Conservation (phyloP, 148 eudicot species). For the Dysphania ambrosioides region DNA sequence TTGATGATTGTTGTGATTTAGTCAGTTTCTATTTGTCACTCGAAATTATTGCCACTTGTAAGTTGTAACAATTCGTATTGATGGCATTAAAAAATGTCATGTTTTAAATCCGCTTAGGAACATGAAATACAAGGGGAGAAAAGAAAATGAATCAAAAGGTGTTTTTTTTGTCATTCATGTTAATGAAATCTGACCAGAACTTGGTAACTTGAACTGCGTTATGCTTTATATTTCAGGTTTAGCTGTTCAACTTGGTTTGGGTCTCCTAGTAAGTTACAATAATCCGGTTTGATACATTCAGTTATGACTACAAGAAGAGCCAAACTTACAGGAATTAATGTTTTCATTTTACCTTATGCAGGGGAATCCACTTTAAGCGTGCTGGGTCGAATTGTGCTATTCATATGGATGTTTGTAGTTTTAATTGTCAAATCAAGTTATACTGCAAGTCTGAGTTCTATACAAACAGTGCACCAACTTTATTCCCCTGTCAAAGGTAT, state of each 20-base stretch:
- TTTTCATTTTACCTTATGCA: slow-evolving; percentile 30
- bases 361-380: slow-evolving; percentile 59
- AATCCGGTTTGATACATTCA: too few species aligned
- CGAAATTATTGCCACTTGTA: too few species aligned
- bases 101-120: background rate
- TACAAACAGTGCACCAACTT: slow-evolving; percentile 65
- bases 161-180: background rate
- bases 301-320: background rate
- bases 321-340: background rate
- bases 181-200: slow-evolving; percentile 7
- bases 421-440: slow-evolving; percentile 71
- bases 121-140: background rate
- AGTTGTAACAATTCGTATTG: too few species aligned
- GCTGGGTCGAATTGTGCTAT: slow-evolving; percentile 58
- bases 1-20: background rate
- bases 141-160: too few species aligned
- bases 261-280: slow-evolving; percentile 75
- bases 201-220: background rate
- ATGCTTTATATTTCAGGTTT: slow-evolving; percentile 60
- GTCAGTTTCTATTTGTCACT: background rate
- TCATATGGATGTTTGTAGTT: slow-evolving; percentile 77
- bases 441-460: slow-evolving; percentile 79
- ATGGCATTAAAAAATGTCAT: too few species aligned
- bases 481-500: slow-evolving; percentile 66
- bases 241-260: slow-evolving; percentile 71